A percentile compares a stretch with the other conserved stretches of the same genome.
These are phyloP conservation scores for Suhomyces tanzawaensis DNA, from an alignment of 805 yeast species.

Conservation along the genomic window DNA sequence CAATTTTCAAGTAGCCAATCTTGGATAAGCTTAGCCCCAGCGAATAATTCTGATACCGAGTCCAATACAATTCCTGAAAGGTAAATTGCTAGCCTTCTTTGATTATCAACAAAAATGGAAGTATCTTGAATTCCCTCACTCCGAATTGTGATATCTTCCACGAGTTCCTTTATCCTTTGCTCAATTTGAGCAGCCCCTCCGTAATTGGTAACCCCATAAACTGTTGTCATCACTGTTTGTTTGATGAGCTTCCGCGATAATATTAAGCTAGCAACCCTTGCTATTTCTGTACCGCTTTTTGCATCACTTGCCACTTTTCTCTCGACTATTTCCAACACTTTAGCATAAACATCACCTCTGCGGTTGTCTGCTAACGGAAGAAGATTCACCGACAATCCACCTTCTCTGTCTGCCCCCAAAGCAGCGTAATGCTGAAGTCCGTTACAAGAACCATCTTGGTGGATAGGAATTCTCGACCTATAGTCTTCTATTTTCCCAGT, in stretches of 20 bases:
- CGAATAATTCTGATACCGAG: slow-evolving; percentile 30
- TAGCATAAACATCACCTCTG: slow-evolving; percentile 33
- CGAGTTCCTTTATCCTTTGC: slow-evolving; percentile 19
- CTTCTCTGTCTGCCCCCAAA: slow-evolving; percentile 34
- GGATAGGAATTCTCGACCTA: slow-evolving; percentile 34
- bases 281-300: neutral
- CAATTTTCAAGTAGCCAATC: slow-evolving; percentile 35
- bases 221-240: slow-evolving; percentile 46
- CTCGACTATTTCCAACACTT: slow-evolving; percentile 28
- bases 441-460: slow-evolving; percentile 46
- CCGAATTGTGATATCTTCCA: slow-evolving; percentile 9
- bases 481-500: slow-evolving; percentile 22
- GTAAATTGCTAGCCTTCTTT: slow-evolving; percentile 11
- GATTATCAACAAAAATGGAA: neutral
- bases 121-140: neutral
- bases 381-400: slow-evolving; percentile 41
- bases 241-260: slow-evolving; percentile 33
- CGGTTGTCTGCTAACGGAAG: slow-evolving; percentile 15
- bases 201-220: slow-evolving; percentile 40
- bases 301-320: slow-evolving; percentile 8
- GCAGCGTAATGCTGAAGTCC: slow-evolving; percentile 49
- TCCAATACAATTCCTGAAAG: slow-evolving; percentile 21
- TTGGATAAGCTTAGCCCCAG: slow-evolving; percentile 33
- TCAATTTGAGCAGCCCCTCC: slow-evolving; percentile 38
- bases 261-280: neutral